Conservation (phyloP, 2,329 filamentous ascomycete genomes). For the Pezicula neosporulosa region DNA sequence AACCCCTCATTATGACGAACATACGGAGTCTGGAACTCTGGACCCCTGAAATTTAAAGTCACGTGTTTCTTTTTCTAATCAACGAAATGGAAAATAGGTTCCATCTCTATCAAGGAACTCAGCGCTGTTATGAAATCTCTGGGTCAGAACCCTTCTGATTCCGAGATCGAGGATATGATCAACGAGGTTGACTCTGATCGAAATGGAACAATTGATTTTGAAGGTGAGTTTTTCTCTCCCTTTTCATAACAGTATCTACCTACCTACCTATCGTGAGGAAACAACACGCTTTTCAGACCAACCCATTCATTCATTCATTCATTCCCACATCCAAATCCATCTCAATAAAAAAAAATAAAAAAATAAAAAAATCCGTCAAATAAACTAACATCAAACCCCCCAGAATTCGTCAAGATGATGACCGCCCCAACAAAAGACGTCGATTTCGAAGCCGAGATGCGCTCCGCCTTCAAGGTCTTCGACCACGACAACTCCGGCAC, state of each 20-base stretch:
- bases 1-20: background rate
- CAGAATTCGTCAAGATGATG: constrained; percentile 68
- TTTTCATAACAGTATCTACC: too few relatives aligned
- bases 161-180: constrained; percentile 63
- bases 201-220: constrained; percentile 63
- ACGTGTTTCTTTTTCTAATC: too few relatives aligned
- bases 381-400: too few relatives aligned
- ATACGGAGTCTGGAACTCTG: too few relatives aligned
- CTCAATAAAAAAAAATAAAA: too few relatives aligned
- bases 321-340: too few relatives aligned
- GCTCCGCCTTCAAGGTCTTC: constrained; percentile 63
- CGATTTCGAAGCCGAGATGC: constrained; percentile 61
- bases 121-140: constrained; percentile 62
- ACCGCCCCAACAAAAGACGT: constrained; percentile 58
- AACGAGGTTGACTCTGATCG: constrained; percentile 64
- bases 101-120: constrained; percentile 62
- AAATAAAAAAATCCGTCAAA: too few relatives aligned
- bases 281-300: too few relatives aligned
- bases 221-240: constrained; percentile 35
- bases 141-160: constrained; percentile 58
- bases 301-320: too few relatives aligned
- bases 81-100: too few relatives aligned
- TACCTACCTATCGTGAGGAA: too few relatives aligned
- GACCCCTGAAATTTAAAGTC: constrained; percentile 1
- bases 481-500: constrained; percentile 64